Evolutionary conservation across 163 green algal species (phyloP).

Genomic region (Prototheca wickerhamii): DNA sequence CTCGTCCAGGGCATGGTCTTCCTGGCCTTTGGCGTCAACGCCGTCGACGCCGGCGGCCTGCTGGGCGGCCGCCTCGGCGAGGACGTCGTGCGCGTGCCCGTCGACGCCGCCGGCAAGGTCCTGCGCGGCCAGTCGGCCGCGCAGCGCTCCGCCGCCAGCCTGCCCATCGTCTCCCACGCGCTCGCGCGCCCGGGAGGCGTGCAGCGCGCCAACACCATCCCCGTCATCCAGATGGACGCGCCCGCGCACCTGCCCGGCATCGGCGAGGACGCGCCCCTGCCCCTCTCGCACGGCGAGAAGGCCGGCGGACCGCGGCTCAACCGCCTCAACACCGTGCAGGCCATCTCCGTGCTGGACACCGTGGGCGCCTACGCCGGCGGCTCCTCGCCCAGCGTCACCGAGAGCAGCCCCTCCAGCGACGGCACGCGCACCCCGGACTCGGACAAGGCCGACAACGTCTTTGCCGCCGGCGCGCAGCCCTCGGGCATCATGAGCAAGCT

Average conservation of each 20-base stretch:
- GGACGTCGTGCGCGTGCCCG: conserved; percentile 13
- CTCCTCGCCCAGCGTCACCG: too few relatives aligned
- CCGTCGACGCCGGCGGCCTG: conserved; percentile 56
- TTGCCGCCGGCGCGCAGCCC: background rate
- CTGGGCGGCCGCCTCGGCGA: conserved; percentile 44
- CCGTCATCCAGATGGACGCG: conserved; percentile 16
- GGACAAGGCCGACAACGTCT: background rate
- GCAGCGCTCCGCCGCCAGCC: background rate
- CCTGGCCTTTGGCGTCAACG: conserved; percentile 70
- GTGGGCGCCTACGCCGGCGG: background rate
- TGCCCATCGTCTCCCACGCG: background rate
- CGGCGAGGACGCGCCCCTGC: background rate
- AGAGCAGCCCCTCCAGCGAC: conserved; percentile 1
- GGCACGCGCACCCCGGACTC: background rate
- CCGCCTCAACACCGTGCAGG: background rate
- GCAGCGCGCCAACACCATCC: conserved; percentile 10
- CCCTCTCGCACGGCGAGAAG: background rate
- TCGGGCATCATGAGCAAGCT: background rate
- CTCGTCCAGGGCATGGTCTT: conserved; percentile 66
- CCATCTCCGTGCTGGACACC: conserved; percentile 3
- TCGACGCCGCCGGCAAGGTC: background rate
- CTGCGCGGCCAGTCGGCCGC: background rate
- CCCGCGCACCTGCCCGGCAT: background rate
- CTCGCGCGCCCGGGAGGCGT: background rate
- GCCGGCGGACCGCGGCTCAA: background rate